Percentiles rank a stretch among this genome's conserved stretches.
Conservation (phyloP, 345 rosid species). For the Nephelium lappaceum region DNA sequence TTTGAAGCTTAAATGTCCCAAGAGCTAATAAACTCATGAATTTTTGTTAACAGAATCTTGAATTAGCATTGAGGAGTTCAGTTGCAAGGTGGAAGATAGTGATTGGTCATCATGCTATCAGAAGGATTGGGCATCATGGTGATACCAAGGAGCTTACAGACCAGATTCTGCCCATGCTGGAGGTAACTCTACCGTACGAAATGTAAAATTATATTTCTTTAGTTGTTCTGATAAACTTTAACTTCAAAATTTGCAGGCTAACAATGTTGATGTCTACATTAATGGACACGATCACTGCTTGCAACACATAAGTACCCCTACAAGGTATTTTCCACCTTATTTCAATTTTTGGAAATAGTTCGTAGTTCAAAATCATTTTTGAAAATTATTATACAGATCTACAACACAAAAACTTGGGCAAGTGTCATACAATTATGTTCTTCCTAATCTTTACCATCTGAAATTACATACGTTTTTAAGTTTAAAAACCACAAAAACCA, state of each 20-base stretch:
- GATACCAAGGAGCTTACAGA: conserved; percentile 56
- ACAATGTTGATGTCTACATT: conserved; percentile 54
- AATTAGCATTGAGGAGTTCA: conserved; percentile 44
- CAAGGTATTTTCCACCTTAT: conserved; percentile 27
- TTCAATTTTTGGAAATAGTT: background rate
- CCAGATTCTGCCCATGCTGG: conserved; percentile 54
- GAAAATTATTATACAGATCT: background rate
- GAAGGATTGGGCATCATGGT: conserved; percentile 76
- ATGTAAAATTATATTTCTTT: background rate
- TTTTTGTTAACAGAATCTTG: conserved; percentile 39
- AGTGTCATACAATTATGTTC: no score
- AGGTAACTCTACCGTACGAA: conserved; percentile 31
- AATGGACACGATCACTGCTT: conserved; percentile 73
- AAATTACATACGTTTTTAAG: no score
- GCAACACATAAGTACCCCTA: conserved; percentile 46
- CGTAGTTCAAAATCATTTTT: background rate
- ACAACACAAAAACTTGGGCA: no score
- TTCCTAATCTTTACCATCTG: no score
- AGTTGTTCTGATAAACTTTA: background rate
- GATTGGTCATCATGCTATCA: conserved; percentile 72
- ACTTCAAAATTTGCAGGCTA: conserved; percentile 31
- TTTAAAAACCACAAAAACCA: no score
- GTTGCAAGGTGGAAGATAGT: conserved; percentile 75
- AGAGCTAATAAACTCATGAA: background rate
- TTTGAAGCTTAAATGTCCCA: background rate